phyloP scores from a whole-genome alignment of 2,329 filamentous ascomycete species.

The Sclerotinia glacialis region DNA sequence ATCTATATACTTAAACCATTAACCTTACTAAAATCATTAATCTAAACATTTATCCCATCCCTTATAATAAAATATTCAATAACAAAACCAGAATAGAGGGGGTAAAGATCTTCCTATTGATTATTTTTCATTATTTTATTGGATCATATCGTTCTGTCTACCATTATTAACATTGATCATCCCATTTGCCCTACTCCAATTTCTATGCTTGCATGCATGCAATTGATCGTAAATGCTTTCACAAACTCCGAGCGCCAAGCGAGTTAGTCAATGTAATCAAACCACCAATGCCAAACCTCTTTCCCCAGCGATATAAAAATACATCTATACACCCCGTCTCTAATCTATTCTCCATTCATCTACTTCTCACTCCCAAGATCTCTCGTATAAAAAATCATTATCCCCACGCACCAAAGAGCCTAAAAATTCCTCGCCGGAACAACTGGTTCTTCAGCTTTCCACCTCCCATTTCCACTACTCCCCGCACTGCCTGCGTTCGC shows the following conservation, averaged over 20 bases:
- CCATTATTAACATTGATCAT: background rate
- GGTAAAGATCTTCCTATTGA: no score
- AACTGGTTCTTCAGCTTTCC: background rate
- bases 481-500: background rate
- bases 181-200: background rate
- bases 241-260: background rate
- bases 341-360: background rate
- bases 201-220: background rate
- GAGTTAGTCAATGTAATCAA: background rate
- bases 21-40: no score
- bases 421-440: slow-evolving; percentile 4
- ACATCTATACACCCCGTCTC: background rate
- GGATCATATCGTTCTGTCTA: background rate
- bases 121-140: no score
- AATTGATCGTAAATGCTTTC: background rate
- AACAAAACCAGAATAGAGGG: no score
- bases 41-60: no score
- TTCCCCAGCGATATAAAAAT: background rate
- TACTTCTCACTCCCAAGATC: background rate
- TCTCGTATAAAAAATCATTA: background rate
- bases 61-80: no score
- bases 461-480: background rate
- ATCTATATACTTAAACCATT: no score
- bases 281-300: background rate
- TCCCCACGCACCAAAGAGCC: background rate